Evolutionary conservation across 179 eudicot genomes (phyloP), one percentile per base, ranked within the genome.

Genomic region (Dionaea muscipula): DNA sequence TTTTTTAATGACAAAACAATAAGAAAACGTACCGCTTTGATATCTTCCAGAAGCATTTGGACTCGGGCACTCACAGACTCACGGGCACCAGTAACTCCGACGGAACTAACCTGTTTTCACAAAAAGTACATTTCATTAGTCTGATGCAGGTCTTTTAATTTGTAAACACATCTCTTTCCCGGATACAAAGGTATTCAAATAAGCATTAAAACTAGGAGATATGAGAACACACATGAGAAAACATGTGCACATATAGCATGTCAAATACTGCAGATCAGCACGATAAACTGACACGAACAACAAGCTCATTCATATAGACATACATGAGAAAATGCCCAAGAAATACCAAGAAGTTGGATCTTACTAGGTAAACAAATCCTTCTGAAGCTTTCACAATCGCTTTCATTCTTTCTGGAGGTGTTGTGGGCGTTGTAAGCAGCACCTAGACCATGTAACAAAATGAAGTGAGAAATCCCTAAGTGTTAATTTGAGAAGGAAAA

Each of bases 21-120:
- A 64, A 68, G 41, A 40, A 68, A 53, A 62, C 59, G 8, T 15
- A 91, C 98, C 98, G 82, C 78, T 72, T 84, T 86, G 51, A 91
- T 77, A n/a, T 86, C 94, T 46, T 49, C 49, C 26, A 91, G 81
- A 46, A 91, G 91, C 49, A 75, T 57, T 72, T 82, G 67, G 65
- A 91, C 98, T 63, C 72, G 76, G 1, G 6, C 54, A 37, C 94
- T 80, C 23, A 91, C 94, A 57, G 81, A 71, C 51, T 81, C 66
- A 45, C 98, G 94, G 60, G 98, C 83, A 61, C 98, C 98, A 13
- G 95, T 86, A 37, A 91, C 98, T 63, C 98, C 98, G 60, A 84
- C 55, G 0, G 95, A 75, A 66, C 95, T 84, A 60, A 91, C 98
- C 98, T 91, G 58, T 48, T 45, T 12, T 7, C 31, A 49, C 18